Evolutionary conservation across 2,329 filamentous ascomycete species (phyloP).

Genomic region (Pseudohalonectria lignicola): DNA sequence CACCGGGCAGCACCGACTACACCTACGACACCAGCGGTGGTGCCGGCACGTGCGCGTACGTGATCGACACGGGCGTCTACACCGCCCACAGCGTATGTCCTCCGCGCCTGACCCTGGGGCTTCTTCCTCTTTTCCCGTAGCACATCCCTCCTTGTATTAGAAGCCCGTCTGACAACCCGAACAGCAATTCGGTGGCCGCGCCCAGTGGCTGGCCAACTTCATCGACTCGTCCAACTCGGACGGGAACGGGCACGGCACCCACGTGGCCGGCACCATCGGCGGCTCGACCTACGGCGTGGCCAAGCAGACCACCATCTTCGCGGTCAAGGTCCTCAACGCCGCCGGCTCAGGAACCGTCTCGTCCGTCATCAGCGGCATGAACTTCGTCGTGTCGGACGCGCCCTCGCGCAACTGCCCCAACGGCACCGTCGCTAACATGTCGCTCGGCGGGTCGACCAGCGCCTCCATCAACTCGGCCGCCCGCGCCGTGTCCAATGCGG

Average conservation of each 20-base stretch:
- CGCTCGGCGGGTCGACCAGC: conserved; percentile 36
- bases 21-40: conserved; percentile 17
- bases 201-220: conserved; percentile 18
- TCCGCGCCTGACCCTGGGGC: neutral
- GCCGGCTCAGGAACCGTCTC: conserved; percentile 10
- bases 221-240: conserved; percentile 23
- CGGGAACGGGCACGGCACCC: conserved; percentile 35
- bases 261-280: conserved; percentile 33
- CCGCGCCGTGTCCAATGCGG: conserved; percentile 28
- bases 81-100: conserved; percentile 21
- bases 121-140: neutral
- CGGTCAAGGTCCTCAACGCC: conserved; percentile 32
- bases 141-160: neutral
- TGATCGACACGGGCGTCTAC: conserved; percentile 38
- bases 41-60: conserved; percentile 18
- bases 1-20: conserved; percentile 13
- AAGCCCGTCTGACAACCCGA: too few relatives aligned
- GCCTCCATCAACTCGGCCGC: conserved; percentile 39
- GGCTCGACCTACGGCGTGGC: conserved; percentile 30
- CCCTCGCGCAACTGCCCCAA: conserved; percentile 23
- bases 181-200: conserved; percentile 29
- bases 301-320: conserved; percentile 29
- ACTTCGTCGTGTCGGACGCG: conserved; percentile 26
- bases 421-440: conserved; percentile 44
- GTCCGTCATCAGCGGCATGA: conserved; percentile 29